These are phyloP conservation scores for Sporothrix schenckii DNA, from an alignment of 2,329 filamentous ascomycete species.

Conservation along the genomic window DNA sequence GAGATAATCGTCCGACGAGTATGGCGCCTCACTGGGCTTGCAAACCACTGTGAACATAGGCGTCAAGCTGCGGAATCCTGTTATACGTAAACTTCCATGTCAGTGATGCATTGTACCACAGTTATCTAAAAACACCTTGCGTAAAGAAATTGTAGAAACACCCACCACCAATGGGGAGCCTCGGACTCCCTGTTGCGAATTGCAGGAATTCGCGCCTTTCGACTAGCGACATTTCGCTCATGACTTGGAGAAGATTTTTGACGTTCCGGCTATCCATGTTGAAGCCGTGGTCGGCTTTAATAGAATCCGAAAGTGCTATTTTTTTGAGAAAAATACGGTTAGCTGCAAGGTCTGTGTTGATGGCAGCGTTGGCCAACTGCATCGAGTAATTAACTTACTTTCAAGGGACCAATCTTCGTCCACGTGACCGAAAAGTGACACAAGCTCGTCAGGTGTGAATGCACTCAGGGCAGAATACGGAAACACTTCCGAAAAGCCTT, in stretches of 20 bases:
- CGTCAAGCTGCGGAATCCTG: constrained; percentile 94
- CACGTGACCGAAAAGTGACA: constrained; percentile 88
- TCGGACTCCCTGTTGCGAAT: constrained; percentile 96
- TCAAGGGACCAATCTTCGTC: constrained; percentile 98
- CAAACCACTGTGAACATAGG: constrained; percentile 99
- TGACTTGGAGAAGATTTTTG: constrained; percentile 86
- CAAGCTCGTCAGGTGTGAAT: constrained; percentile 92
- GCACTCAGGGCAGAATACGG: constrained; percentile 89
- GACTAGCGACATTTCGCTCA: constrained; percentile 78
- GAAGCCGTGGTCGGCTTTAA: constrained; percentile 97
- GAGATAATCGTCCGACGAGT: constrained; percentile 94
- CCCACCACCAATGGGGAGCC: constrained; percentile 95
- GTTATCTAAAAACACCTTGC: not conserved
- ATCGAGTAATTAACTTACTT: constrained; percentile 63
- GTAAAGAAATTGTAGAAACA: constrained; percentile 34
- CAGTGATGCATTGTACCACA: constrained; percentile 37
- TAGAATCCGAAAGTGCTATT: constrained; percentile 89
- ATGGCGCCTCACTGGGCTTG: constrained; percentile 95
- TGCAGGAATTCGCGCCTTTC: constrained; percentile 93
- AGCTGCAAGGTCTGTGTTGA: not conserved
- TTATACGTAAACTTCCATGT: constrained; percentile 36
- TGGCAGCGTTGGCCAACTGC: not conserved
- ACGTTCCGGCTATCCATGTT: constrained; percentile 98
- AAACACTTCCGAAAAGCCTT: constrained; percentile 94
- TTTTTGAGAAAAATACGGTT: not conserved